phyloP scores from a whole-genome alignment of 2,329 filamentous ascomycete species.

The Ascochyta fabae region DNA sequence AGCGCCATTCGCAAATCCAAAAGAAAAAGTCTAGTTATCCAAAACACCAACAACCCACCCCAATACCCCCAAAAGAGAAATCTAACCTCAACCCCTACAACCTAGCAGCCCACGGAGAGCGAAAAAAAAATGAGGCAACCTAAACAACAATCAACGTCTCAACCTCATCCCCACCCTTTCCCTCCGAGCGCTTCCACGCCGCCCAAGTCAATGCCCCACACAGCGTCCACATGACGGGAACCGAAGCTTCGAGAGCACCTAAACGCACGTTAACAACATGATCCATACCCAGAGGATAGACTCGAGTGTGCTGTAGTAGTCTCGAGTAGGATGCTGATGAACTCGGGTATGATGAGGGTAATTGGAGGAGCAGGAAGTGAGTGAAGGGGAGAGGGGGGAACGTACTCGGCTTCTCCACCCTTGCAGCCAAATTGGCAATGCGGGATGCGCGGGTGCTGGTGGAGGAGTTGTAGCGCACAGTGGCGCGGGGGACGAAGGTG shows the following conservation, averaged over 20 bases:
- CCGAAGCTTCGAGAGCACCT: conserved; percentile 37
- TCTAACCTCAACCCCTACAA: no score
- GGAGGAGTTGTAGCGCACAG: conserved; percentile 41
- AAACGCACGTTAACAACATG: no score
- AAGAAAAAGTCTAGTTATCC: no score
- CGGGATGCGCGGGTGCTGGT: conserved; percentile 29
- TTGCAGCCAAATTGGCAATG: conserved; percentile 40
- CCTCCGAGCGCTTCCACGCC: conserved; percentile 41
- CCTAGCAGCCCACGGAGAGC: no score
- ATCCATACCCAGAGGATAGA: no score
- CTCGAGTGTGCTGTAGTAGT: no score
- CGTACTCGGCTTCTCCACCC: conserved; percentile 42
- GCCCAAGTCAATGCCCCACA: conserved; percentile 36
- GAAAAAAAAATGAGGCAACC: not conserved
- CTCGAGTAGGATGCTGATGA: no score
- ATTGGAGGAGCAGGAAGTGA: no score
- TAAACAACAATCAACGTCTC: conserved; percentile 40
- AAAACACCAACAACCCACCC: no score
- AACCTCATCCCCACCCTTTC: conserved; percentile 32
- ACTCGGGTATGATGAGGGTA: no score
- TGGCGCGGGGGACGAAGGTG: conserved; percentile 25
- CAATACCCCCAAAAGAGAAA: no score
- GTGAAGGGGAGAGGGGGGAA: not conserved
- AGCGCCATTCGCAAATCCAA: no score
- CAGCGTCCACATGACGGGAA: conserved; percentile 42